Evolutionary conservation across 2,329 filamentous ascomycete species (phyloP).

Genomic region (Aspergillus clavatus): DNA sequence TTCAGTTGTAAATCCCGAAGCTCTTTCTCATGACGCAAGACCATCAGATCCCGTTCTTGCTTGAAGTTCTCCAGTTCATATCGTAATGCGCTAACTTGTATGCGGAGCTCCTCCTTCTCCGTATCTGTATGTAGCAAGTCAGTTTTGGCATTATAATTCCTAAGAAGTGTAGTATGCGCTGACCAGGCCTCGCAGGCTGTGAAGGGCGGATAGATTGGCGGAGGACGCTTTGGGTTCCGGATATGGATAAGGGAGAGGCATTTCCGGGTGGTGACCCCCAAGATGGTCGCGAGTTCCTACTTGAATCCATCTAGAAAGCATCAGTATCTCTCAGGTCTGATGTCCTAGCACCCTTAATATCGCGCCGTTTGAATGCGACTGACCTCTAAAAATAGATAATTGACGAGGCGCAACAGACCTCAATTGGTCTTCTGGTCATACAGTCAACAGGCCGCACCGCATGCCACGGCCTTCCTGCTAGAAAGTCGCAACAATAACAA

Average conservation of each 20-base stretch:
- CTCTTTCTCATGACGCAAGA: slow-evolving; percentile 76
- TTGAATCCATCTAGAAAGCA: slow-evolving; percentile 31
- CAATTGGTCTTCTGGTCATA: background rate
- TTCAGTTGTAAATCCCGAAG: slow-evolving; percentile 72
- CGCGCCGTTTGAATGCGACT: background rate
- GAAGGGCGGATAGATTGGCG: slow-evolving; percentile 35
- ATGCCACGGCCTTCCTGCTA: background rate
- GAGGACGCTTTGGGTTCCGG: slow-evolving; percentile 30
- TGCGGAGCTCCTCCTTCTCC: slow-evolving; percentile 73
- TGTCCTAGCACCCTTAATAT: background rate
- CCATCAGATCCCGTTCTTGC: slow-evolving; percentile 77
- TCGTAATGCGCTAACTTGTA: slow-evolving; percentile 78
- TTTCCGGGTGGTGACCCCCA: slow-evolving; percentile 58
- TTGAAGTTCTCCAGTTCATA: slow-evolving; percentile 85
- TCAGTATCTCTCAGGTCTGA: too few relatives aligned
- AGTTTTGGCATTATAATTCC: slow-evolving; percentile 5
- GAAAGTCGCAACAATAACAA: too few relatives aligned
- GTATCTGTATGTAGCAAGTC: slow-evolving; percentile 26
- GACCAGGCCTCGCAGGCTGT: slow-evolving; percentile 36
- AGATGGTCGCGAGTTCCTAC: slow-evolving; percentile 49
- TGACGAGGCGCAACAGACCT: background rate
- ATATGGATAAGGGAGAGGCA: slow-evolving; percentile 39
- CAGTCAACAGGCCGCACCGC: background rate
- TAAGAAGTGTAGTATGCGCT: slow-evolving; percentile 9
- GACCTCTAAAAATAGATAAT: background rate